Evolutionary conservation across 257 asterid genomes (phyloP).

Genomic region (Leptodermis oblonga): DNA sequence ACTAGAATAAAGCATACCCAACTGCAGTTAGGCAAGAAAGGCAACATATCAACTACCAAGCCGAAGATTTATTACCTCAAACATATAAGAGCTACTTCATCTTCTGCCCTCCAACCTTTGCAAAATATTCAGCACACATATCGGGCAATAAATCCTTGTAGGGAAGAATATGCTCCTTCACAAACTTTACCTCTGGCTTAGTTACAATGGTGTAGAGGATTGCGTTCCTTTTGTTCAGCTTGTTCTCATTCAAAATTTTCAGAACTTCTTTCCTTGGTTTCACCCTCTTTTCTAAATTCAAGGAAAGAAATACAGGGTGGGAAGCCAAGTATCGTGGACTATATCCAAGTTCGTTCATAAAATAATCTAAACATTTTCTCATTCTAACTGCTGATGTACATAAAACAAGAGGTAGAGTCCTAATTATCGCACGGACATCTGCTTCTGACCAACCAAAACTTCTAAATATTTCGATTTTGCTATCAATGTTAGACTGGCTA

Average conservation of each 20-base stretch:
- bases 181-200: slow-evolving; percentile 9
- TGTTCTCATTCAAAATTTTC: slow-evolving; percentile 17
- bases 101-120: background rate
- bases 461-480: slow-evolving; percentile 19
- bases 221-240: slow-evolving; percentile 8
- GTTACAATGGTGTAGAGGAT: background rate
- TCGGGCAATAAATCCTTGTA: slow-evolving; percentile 23
- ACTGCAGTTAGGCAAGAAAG: background rate
- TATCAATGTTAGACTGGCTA: slow-evolving; percentile 7
- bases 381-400: slow-evolving; percentile 6
- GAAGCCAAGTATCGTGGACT: slow-evolving; percentile 1
- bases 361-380: slow-evolving; percentile 4
- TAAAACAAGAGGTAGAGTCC: background rate
- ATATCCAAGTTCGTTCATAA: slow-evolving; percentile 14
- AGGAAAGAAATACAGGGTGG: slow-evolving; percentile 9
- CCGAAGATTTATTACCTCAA: background rate
- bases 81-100: background rate
- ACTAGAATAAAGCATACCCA: background rate
- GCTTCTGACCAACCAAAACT: slow-evolving; percentile 29
- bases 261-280: slow-evolving; percentile 23
- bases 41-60: background rate
- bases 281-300: slow-evolving; percentile 16
- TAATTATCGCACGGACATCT: slow-evolving; percentile 6
- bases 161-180: slow-evolving; percentile 12
- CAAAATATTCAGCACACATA: slow-evolving; percentile 6